These are phyloP conservation scores for Crithidia thermophila DNA, from an alignment of 208 protist species.

Conservation along the genomic window DNA sequence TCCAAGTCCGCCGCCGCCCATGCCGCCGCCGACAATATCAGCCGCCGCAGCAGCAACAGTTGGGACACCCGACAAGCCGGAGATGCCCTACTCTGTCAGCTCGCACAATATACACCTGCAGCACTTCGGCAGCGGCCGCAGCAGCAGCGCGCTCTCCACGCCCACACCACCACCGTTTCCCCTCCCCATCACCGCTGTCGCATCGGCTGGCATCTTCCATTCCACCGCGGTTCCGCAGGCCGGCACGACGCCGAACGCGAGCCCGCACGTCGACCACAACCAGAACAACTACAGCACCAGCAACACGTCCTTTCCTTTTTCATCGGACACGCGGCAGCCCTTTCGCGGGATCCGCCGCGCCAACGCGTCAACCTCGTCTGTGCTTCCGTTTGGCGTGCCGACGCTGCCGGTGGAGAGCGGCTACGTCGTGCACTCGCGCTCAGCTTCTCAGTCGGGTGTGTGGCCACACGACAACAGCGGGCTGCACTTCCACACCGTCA, in stretches of 20 bases:
- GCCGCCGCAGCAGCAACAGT: background rate
- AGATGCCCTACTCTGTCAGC: constrained; percentile 7
- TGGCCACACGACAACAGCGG: background rate
- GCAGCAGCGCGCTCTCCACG: constrained; percentile 16
- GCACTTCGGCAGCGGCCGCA: background rate
- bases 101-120: constrained; percentile 7
- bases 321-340: background rate
- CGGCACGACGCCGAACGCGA: too few relatives aligned
- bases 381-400: background rate
- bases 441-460: constrained; percentile 5
- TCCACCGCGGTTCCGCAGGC: too few relatives aligned
- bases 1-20: background rate
- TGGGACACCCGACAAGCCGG: background rate
- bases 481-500: background rate
- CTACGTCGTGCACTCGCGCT: background rate
- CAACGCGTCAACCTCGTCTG: background rate
- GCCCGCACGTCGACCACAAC: background rate
- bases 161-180: background rate
- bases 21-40: background rate
- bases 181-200: background rate
- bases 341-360: background rate
- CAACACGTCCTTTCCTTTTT: background rate
- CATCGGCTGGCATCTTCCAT: too few relatives aligned
- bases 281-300: background rate
- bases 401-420: background rate